Evolutionary conservation across 179 eudicot species (phyloP).

Genomic region (Silene coronaria): DNA sequence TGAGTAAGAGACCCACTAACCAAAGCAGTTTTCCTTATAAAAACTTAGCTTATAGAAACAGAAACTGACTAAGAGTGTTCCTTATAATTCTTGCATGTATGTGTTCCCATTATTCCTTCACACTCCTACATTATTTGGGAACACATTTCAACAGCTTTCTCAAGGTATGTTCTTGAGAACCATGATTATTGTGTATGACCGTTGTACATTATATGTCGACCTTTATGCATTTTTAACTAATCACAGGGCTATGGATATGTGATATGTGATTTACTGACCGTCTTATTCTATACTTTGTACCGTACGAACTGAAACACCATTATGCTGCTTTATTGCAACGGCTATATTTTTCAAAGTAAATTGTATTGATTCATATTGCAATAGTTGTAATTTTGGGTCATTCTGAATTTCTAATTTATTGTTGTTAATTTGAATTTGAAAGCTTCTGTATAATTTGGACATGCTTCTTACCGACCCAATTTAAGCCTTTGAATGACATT

Average conservation of each 20-base stretch:
- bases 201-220: too few species aligned
- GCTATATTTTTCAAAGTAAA: too few species aligned
- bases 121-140: not conserved
- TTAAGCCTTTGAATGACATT: not conserved
- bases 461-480: not conserved
- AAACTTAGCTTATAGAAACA: not conserved
- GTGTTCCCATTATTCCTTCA: not conserved
- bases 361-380: too few species aligned
- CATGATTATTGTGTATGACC: too few species aligned
- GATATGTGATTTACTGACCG: too few species aligned
- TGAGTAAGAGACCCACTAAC: conserved; percentile 7
- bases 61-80: not conserved
- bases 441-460: not conserved
- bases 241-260: too few species aligned
- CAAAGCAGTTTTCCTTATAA: not conserved
- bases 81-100: not conserved
- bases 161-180: not conserved
- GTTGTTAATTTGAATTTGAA: conserved; percentile 6
- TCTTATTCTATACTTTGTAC: too few species aligned
- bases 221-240: too few species aligned
- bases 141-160: not conserved
- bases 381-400: too few species aligned
- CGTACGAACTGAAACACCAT: too few species aligned
- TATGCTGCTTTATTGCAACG: too few species aligned
- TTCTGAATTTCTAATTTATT: not conserved